phyloP scores from a whole-genome alignment of 495 filamentous ascomycete species.

The Filosporella fistucella region DNA sequence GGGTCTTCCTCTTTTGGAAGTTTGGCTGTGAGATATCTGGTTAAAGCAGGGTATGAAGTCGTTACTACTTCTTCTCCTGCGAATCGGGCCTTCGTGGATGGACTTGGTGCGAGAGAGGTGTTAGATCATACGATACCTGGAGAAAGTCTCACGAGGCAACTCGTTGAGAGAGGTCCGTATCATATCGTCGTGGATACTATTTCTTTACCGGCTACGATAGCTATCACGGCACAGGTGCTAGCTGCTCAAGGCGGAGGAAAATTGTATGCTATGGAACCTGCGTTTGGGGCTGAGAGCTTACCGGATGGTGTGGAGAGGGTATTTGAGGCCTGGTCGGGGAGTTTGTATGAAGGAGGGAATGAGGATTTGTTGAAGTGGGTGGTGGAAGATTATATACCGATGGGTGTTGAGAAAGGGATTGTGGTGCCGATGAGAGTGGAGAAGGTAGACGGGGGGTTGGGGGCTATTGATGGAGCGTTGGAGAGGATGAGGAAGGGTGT shows the following conservation, averaged over 20 bases:
- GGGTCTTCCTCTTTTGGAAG: conserved; percentile 39
- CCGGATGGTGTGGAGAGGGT: background rate
- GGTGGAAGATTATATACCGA: background rate
- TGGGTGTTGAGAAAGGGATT: background rate
- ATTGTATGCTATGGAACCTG: background rate
- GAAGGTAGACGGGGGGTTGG: background rate
- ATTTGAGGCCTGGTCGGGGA: background rate
- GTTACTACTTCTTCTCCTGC: conserved; percentile 42
- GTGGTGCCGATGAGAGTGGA: background rate
- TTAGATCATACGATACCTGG: conserved; percentile 39
- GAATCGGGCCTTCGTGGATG: conserved; percentile 35
- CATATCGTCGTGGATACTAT: conserved; percentile 32
- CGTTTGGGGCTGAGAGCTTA: background rate
- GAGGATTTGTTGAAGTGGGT: background rate
- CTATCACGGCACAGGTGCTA: conserved; percentile 11
- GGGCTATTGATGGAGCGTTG: background rate
- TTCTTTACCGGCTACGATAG: conserved; percentile 36
- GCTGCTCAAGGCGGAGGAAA: conserved; percentile 1
- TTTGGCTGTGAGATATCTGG: conserved; percentile 35
- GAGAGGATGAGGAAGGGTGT: background rate
- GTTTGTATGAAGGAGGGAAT: background rate
- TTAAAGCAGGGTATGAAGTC: conserved; percentile 34
- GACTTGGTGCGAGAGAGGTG: conserved; percentile 38
- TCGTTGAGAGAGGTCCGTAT: conserved; percentile 27
- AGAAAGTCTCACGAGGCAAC: conserved; percentile 33